Conservation (phyloP, 495 filamentous ascomycete genomes). For the Aspergillus cristatus region DNA sequence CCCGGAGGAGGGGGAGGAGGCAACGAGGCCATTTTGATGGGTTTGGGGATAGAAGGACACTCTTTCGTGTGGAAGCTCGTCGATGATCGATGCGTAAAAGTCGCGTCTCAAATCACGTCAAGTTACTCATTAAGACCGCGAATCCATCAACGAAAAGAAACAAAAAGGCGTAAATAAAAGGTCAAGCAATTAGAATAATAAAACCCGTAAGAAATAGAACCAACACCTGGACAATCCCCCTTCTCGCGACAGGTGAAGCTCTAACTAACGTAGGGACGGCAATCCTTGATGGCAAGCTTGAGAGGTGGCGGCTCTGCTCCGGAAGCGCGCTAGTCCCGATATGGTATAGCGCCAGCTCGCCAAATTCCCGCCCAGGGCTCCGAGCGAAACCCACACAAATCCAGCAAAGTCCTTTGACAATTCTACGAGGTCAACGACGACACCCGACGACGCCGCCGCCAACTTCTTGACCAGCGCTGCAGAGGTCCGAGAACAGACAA, state of each 20-base stretch:
- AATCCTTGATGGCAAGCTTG: conserved; percentile 18
- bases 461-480: conserved; percentile 32
- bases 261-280: too few species aligned
- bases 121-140: conserved; percentile 17
- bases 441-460: conserved; percentile 48
- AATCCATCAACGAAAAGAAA: conserved; percentile 3
- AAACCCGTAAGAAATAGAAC: conserved; percentile 39
- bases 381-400: conserved; percentile 44
- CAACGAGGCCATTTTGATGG: conserved; percentile 61
- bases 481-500: conserved; percentile 43
- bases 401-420: conserved; percentile 28
- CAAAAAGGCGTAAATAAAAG: neutral
- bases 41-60: conserved; percentile 18
- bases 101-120: conserved; percentile 34
- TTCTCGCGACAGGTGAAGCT: conserved; percentile 34
- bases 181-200: conserved; percentile 16
- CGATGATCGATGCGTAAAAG: conserved; percentile 11
- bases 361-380: conserved; percentile 29
- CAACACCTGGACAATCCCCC: conserved; percentile 50
- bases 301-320: conserved; percentile 34
- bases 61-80: conserved; percentile 24
- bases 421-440: conserved; percentile 43
- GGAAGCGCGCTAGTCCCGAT: conserved; percentile 18
- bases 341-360: conserved; percentile 32
- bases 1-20: conserved; percentile 71